Conservation (phyloP, 2,329 filamentous ascomycete species). For the Diaporthe velutina region DNA sequence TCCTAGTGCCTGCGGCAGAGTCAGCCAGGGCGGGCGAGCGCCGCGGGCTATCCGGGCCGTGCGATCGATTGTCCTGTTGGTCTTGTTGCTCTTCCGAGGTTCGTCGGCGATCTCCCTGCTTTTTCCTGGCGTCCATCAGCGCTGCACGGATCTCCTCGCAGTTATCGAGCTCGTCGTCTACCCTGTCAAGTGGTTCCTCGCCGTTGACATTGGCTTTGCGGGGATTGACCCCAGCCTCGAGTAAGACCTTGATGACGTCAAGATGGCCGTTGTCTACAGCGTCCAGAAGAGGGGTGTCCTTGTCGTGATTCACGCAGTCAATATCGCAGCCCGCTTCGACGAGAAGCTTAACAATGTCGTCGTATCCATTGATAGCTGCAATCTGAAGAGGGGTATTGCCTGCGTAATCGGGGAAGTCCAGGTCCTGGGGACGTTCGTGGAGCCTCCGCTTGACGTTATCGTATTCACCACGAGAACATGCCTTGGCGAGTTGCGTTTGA, state of each 20-base stretch:
- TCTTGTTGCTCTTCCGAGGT: slow-evolving; percentile 69
- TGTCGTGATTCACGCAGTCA: slow-evolving; percentile 83
- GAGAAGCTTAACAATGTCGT: slow-evolving; percentile 88
- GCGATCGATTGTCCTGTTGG: slow-evolving; percentile 61
- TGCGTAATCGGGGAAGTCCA: slow-evolving; percentile 92
- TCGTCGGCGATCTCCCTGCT: slow-evolving; percentile 64
- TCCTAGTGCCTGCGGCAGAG: slow-evolving; percentile 54
- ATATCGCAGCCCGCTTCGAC: slow-evolving; percentile 87
- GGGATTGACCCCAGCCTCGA: slow-evolving; percentile 91
- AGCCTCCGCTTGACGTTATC: slow-evolving; percentile 82
- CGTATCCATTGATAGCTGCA: slow-evolving; percentile 87
- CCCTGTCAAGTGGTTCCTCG: slow-evolving; percentile 88
- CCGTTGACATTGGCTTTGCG: slow-evolving; percentile 92
- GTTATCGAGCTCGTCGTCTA: slow-evolving; percentile 81
- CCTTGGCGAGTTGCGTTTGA: slow-evolving; percentile 89
- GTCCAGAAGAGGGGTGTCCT: slow-evolving; percentile 94
- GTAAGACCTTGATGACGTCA: slow-evolving; percentile 85
- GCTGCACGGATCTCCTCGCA: slow-evolving; percentile 82
- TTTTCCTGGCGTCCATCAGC: slow-evolving; percentile 72
- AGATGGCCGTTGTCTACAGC: slow-evolving; percentile 96
- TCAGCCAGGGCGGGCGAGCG: slow-evolving; percentile 63
- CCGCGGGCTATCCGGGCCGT: slow-evolving; percentile 70
- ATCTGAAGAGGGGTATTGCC: slow-evolving; percentile 97
- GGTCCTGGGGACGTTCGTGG: slow-evolving; percentile 84
- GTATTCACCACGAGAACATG: slow-evolving; percentile 87